Evolutionary conservation across 1,284 basidiomycete species (phyloP), one percentile per base, ranked within the genome.

Genomic region (Coriolopsis trogii): DNA sequence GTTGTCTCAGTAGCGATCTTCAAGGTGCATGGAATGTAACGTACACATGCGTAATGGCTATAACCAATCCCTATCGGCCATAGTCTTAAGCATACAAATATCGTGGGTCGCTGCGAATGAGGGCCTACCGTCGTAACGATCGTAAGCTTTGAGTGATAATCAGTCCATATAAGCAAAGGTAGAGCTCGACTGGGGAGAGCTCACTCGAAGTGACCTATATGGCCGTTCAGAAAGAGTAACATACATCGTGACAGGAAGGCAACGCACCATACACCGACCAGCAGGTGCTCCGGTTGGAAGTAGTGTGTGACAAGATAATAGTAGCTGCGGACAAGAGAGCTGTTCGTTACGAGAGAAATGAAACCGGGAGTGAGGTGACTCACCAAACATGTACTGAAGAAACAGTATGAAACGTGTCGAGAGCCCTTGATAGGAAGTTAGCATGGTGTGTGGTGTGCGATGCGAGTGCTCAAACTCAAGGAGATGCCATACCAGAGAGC

Each of bases 281-380:
- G 46, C 9, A 57, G 44, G 2, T 23, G 37, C n/a, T 15, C 2
- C 1, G 55, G 55, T 1, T 53, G 7, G 30, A 51, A 57, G 43
- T 57, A 53, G 21, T 48, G 26, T n/a, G 51, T 51, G 18, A 53
- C 45, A 6, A 57, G 46, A 40, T 57, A 57, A 39, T 41, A 53
- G 38, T 57, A 57, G 18, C 55, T 56, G 12, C 24, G 18, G 28
- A 3, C 5, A 13, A n/a, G n/a, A n/a, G n/a, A n/a, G n/a, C n/a
- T n/a, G n/a, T n/a, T n/a, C n/a, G n/a, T n/a, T n/a, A n/a, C n/a
- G n/a, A n/a, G n/a, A n/a, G n/a, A n/a, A n/a, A n/a, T n/a, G n/a
- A n/a, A 8, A 2, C 21, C 8, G n/a, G n/a, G 3, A 9, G 36
- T 39, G 16, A 45, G 9, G n/a, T n/a, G n/a, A n/a, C 45, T n/a